Evolutionary conservation across 1,284 basidiomycete species (phyloP).

Genomic region (Xerocomus minutiporus): DNA sequence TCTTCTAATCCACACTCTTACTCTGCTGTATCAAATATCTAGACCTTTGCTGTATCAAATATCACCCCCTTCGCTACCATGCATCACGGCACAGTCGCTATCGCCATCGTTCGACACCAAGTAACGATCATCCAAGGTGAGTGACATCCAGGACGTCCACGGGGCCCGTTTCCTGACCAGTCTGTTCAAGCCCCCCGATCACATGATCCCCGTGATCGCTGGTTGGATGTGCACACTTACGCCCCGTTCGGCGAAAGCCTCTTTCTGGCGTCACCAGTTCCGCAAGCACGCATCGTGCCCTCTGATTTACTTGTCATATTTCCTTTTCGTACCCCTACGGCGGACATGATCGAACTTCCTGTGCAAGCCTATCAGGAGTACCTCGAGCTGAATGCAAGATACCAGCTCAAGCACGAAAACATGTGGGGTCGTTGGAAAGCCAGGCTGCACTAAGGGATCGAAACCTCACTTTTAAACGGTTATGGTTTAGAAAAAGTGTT

Average conservation of each 20-base stretch:
- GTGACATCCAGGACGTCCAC: not conserved
- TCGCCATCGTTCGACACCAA: slow-evolving; percentile 61
- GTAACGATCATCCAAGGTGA: slow-evolving; percentile 63
- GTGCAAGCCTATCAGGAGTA: slow-evolving; percentile 52
- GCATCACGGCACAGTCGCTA: slow-evolving; percentile 55
- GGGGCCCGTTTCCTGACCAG: slow-evolving; percentile 3
- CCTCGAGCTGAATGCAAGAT: slow-evolving; percentile 44
- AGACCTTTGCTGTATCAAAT: slow-evolving; percentile 12
- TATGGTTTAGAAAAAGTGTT: not conserved
- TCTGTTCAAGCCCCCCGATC: slow-evolving; percentile 44
- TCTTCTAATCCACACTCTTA: not conserved
- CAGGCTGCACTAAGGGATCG: slow-evolving; percentile 24
- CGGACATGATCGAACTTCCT: slow-evolving; percentile 60
- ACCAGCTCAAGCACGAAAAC: slow-evolving; percentile 48
- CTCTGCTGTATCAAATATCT: slow-evolving; percentile 13
- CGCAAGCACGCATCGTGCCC: slow-evolving; percentile 54
- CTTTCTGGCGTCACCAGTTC: slow-evolving; percentile 54
- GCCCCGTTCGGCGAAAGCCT: slow-evolving; percentile 56
- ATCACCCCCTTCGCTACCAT: slow-evolving; percentile 35
- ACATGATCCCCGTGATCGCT: slow-evolving; percentile 48
- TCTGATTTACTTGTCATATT: slow-evolving; percentile 56
- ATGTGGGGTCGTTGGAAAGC: slow-evolving; percentile 48
- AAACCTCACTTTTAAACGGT: not conserved
- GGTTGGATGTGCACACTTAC: slow-evolving; percentile 60
- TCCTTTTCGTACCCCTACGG: slow-evolving; percentile 38